These are phyloP conservation scores for Aspergillus udagawae DNA, from an alignment of 2,329 filamentous ascomycete genomes.

Conservation along the genomic window DNA sequence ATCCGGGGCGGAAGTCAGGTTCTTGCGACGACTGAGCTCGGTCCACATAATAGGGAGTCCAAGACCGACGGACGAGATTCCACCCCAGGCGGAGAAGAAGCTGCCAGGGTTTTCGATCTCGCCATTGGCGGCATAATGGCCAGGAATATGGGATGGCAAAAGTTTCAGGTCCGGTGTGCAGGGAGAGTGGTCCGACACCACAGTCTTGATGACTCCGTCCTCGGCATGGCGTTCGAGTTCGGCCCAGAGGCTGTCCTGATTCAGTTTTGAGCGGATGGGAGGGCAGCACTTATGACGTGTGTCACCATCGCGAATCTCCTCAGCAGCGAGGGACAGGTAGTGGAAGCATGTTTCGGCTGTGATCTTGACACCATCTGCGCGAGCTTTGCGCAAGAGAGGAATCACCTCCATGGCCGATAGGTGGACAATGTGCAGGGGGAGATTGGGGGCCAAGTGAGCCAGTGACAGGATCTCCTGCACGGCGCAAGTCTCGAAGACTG, in stretches of 20 bases:
- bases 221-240: constrained; percentile 60
- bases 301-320: constrained; percentile 78
- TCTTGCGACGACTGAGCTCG: constrained; percentile 60
- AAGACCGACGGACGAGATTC: constrained; percentile 88
- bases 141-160: constrained; percentile 66
- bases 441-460: constrained; percentile 71
- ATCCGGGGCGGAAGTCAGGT: constrained; percentile 37
- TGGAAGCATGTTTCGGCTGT: constrained; percentile 96
- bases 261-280: constrained; percentile 74
- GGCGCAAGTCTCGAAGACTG: constrained; percentile 85
- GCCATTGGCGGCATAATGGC: constrained; percentile 32
- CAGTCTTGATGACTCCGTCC: constrained; percentile 80
- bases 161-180: constrained; percentile 94
- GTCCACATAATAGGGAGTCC: constrained; percentile 89
- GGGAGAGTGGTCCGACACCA: constrained; percentile 93
- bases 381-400: constrained; percentile 71
- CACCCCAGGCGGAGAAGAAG: constrained; percentile 96
- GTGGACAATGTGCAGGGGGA: constrained; percentile 91
- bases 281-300: constrained; percentile 94
- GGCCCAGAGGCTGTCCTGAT: constrained; percentile 82
- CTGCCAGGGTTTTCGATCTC: constrained; percentile 57
- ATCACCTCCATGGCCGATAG: constrained; percentile 86
- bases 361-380: constrained; percentile 71
- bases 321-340: constrained; percentile 80
- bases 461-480: constrained; percentile 81